Conservation (phyloP, 2,329 filamentous ascomycete genomes). For the Penicillium sp. region DNA sequence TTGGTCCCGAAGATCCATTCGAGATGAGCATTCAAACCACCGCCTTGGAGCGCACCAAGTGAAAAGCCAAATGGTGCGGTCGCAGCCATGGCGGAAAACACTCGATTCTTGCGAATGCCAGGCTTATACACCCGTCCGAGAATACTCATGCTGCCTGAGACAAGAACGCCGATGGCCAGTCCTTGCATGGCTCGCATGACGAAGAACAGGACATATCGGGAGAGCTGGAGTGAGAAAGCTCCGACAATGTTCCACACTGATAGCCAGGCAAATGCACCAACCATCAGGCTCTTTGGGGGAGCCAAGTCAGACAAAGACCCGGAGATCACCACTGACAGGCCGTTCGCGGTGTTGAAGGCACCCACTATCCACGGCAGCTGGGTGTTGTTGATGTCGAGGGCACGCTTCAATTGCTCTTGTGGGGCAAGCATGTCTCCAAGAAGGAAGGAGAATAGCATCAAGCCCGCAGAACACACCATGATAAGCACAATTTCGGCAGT, state of each 20-base stretch:
- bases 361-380: slow-evolving; percentile 53
- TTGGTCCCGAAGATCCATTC: slow-evolving; percentile 54
- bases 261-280: slow-evolving; percentile 52
- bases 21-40: slow-evolving; percentile 47
- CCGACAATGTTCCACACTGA: slow-evolving; percentile 49
- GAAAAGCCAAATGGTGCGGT: slow-evolving; percentile 54
- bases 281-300: slow-evolving; percentile 50
- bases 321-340: slow-evolving; percentile 51
- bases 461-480: slow-evolving; percentile 50
- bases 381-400: slow-evolving; percentile 48
- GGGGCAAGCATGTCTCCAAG: slow-evolving; percentile 51
- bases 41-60: slow-evolving; percentile 52
- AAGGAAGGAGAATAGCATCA: slow-evolving; percentile 52
- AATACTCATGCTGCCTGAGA: slow-evolving; percentile 58
- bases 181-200: slow-evolving; percentile 52
- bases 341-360: slow-evolving; percentile 50
- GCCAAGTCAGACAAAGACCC: slow-evolving; percentile 48
- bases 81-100: slow-evolving; percentile 57
- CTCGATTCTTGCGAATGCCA: slow-evolving; percentile 55
- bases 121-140: slow-evolving; percentile 55
- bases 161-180: slow-evolving; percentile 56
- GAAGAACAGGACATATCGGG: slow-evolving; percentile 45
- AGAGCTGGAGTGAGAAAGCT: slow-evolving; percentile 45
- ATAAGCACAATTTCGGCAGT: slow-evolving; percentile 50
- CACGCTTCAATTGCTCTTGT: slow-evolving; percentile 46